Percentiles rank a stretch among this genome's conserved stretches.
These are phyloP conservation scores for Papiliotrema nemorosa DNA, from an alignment of 1,284 basidiomycete genomes.

Conservation along the genomic window DNA sequence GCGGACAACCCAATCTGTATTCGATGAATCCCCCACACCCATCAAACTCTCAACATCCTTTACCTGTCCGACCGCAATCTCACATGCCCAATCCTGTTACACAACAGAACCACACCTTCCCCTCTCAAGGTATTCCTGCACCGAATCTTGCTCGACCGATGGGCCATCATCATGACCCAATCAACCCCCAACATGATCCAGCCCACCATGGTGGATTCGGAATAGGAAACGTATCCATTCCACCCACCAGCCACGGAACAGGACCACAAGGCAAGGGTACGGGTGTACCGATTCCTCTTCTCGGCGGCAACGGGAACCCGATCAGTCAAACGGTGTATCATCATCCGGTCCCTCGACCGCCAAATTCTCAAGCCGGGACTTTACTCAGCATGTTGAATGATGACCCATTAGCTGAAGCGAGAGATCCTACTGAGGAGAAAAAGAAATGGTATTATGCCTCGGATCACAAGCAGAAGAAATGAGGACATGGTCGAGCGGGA, in stretches of 20 bases:
- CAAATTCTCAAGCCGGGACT: conserved; percentile 8
- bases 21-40: not conserved
- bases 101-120: not conserved
- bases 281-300: not conserved
- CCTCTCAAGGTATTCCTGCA: too few species aligned
- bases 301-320: not conserved
- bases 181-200: not conserved
- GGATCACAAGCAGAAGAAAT: too few species aligned
- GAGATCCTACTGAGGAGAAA: too few species aligned
- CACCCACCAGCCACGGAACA: not conserved
- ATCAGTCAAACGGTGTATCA: conserved; percentile 1
- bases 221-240: not conserved
- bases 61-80: not conserved
- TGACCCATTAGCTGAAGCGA: too few species aligned
- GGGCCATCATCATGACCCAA: too few species aligned
- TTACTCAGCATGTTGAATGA: conserved; percentile 21
- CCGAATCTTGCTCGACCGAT: too few species aligned
- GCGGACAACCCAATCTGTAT: not conserved
- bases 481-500: too few species aligned
- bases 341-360: conserved; percentile 20
- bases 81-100: not conserved
- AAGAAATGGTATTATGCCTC: too few species aligned
- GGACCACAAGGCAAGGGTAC: too few species aligned
- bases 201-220: not conserved
- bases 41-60: too few species aligned